Base-by-base conservation (phyloP, 23 red algal genomes). In the Pyropia haitanensis region DNA sequence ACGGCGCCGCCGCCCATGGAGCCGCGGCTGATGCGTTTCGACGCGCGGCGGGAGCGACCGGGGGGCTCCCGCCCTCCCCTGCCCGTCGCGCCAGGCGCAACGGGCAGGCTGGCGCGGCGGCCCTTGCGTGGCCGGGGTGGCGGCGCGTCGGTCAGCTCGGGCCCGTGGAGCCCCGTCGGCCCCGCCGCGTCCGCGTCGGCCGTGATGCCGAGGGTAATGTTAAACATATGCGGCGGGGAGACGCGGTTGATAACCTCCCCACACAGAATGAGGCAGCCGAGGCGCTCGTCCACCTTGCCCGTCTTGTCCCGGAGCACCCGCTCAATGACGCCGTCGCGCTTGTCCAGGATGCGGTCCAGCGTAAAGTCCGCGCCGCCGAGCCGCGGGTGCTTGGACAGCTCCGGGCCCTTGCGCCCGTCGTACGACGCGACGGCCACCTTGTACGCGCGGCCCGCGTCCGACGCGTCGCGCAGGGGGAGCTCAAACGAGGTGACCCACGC, bases 281-380 rank as follows among this genome's bases (percentile, higher is more conserved):
- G 61, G 56, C 71, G 70, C 22, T 68, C 63, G 17, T 81, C 77
- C 2, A 56, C 61, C 64, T 71, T 70, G 20, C 77, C 77, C 21
- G 51, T 52, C 52, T 71, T 70, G 31, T 49, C 31, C 26, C 77
- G 60, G 21, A 81, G 39, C 25, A 81, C 65, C 24, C 77, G 77
- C 60, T 81, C 77, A 29, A 81, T 81, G 28, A 81, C 62, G 3
- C 77, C 77, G 51, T 81, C 77, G 20, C 49, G 64, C 33, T 81
- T 81, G 53, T 56, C 52, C 28, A 81, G 25, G 2, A 81, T 68
- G 1, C 77, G 22, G 23, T 70, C 52, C 24, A 81, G 65, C 52
- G 77, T 51, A 56, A 81, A 81, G 46, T 81, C 77, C 14, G 55
- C 77, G 31, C 54, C 63, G 17, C 77, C 77, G 22, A 81, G 56